Conservation (phyloP, 345 rosid species). For the Passiflora organensis region DNA sequence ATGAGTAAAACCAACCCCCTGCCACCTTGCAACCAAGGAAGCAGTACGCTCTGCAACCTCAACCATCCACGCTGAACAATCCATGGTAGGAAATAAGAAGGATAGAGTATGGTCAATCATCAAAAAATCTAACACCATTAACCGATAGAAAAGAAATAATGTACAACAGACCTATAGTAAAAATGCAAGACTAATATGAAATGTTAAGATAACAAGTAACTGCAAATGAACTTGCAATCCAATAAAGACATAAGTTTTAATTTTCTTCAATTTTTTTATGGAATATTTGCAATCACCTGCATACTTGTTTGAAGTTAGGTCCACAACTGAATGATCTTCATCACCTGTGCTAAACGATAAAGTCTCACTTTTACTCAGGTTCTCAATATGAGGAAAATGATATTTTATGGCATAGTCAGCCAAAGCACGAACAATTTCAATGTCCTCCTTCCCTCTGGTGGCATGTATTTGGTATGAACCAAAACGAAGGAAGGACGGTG, state of each 20-base stretch:
- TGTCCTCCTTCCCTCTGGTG: slow-evolving; percentile 87
- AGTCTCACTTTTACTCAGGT: slow-evolving; percentile 69
- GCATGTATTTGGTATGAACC: slow-evolving; percentile 94
- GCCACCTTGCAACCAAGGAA: slow-evolving; percentile 81
- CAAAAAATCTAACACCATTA: too few species aligned
- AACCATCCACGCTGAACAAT: slow-evolving; percentile 77
- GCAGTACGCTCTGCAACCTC: slow-evolving; percentile 93
- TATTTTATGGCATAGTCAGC: slow-evolving; percentile 90
- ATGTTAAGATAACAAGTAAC: too few species aligned
- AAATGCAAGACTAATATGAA: too few species aligned
- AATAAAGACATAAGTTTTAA: too few species aligned
- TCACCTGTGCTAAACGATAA: slow-evolving; percentile 80
- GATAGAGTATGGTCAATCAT: not conserved
- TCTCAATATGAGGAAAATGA: slow-evolving; percentile 87
- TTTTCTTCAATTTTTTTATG: not conserved
- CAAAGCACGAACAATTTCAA: slow-evolving; percentile 60
- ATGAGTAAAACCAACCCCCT: slow-evolving; percentile 96
- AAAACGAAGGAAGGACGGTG: slow-evolving; percentile 80
- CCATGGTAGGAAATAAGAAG: slow-evolving; percentile 9
- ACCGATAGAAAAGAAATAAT: too few species aligned
- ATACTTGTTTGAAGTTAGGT: slow-evolving; percentile 90
- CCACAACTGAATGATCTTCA: slow-evolving; percentile 74
- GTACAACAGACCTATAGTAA: too few species aligned
- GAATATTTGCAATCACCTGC: slow-evolving; percentile 50
- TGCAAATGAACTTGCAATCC: too few species aligned